phyloP scores from a whole-genome alignment of 2,329 filamentous ascomycete species.

The Colletotrichum navitas region DNA sequence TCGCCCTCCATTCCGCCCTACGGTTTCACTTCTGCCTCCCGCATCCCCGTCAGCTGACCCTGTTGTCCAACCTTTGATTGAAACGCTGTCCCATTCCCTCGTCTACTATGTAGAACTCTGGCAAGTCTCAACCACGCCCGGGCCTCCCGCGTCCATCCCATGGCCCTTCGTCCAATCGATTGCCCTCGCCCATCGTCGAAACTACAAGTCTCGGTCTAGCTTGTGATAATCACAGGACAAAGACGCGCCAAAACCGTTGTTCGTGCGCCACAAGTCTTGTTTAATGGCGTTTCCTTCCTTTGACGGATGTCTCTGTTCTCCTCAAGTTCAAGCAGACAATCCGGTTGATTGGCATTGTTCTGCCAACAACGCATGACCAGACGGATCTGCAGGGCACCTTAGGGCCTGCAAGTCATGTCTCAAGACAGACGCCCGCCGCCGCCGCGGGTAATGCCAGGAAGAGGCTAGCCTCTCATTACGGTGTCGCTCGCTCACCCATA shows the following conservation, averaged over 20 bases:
- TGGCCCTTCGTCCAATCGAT: constrained; percentile 30
- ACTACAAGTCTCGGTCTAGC: not conserved
- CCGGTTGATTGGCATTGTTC: constrained; percentile 2
- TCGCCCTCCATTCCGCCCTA: constrained; percentile 23
- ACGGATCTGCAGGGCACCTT: not conserved
- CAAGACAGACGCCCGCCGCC: constrained; percentile 24
- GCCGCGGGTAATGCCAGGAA: constrained; percentile 26
- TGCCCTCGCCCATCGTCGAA: constrained; percentile 14
- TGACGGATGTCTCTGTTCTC: not conserved
- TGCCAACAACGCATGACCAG: not conserved
- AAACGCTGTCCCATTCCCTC: constrained; percentile 29
- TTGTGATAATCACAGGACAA: constrained; percentile 8
- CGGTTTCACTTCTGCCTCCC: constrained; percentile 33
- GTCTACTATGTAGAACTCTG: constrained; percentile 17
- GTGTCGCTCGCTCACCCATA: constrained; percentile 19
- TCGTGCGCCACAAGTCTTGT: constrained; percentile 3
- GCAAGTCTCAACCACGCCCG: constrained; percentile 23
- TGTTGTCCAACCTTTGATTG: constrained; percentile 29
- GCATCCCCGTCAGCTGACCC: constrained; percentile 35
- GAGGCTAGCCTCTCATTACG: constrained; percentile 22
- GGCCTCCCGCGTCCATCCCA: constrained; percentile 21
- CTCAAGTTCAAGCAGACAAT: not conserved
- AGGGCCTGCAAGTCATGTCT: constrained; percentile 33
- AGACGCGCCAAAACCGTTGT: not conserved
- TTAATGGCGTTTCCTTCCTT: constrained; percentile 1